These are phyloP conservation scores for Xylaria sp. DNA, from an alignment of 2,329 filamentous ascomycete genomes.

Conservation along the genomic window DNA sequence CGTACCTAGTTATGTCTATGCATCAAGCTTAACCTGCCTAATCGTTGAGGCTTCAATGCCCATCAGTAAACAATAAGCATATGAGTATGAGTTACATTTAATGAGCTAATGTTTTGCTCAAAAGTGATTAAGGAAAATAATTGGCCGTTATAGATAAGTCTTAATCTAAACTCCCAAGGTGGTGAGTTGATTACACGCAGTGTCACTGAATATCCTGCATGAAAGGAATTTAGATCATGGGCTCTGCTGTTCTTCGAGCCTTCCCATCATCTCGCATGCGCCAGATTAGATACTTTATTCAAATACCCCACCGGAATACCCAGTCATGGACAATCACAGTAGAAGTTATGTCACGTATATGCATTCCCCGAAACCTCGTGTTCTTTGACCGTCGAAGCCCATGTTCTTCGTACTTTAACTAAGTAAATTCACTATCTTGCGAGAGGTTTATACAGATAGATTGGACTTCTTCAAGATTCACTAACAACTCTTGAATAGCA, in stretches of 20 bases:
- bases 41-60: not conserved
- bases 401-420: not conserved
- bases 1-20: too few relatives aligned
- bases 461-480: not conserved
- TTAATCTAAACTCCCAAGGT: not conserved
- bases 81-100: not conserved
- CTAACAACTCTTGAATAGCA: too few relatives aligned
- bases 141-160: not conserved
- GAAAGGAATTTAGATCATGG: too few relatives aligned
- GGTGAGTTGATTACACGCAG: not conserved
- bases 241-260: not conserved
- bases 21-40: too few relatives aligned
- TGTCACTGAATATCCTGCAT: too few relatives aligned
- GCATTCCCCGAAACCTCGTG: not conserved
- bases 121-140: not conserved
- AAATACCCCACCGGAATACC: too few relatives aligned
- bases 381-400: not conserved
- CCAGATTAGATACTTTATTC: not conserved
- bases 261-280: not conserved
- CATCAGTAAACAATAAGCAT: not conserved
- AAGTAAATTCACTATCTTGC: not conserved
- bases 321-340: too few relatives aligned
- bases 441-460: not conserved
- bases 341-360: not conserved
- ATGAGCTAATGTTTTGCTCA: too few relatives aligned